phyloP scores from a whole-genome alignment of 2,329 filamentous ascomycete genomes.

The Claviceps paspali region DNA sequence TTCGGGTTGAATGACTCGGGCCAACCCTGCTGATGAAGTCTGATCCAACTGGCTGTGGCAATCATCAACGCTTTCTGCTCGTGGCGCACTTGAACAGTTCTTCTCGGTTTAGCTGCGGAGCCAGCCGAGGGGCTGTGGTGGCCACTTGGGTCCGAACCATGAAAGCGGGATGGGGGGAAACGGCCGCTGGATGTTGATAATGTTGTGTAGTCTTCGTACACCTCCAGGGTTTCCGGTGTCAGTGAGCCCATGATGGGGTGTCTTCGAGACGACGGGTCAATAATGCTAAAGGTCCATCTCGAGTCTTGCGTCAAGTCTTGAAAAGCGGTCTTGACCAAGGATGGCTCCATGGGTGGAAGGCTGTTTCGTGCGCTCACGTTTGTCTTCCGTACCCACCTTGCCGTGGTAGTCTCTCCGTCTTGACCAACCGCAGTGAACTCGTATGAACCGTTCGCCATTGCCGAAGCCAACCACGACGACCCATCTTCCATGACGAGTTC shows the following conservation, averaged over 20 bases:
- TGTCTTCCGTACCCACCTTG: slow-evolving; percentile 50
- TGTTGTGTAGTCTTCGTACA: slow-evolving; percentile 52
- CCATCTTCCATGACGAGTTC: slow-evolving; percentile 55
- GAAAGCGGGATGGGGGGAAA: slow-evolving; percentile 28
- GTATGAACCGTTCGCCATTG: slow-evolving; percentile 41
- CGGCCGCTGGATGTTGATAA: slow-evolving; percentile 34
- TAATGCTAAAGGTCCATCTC: slow-evolving; percentile 64
- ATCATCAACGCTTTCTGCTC: slow-evolving; percentile 23
- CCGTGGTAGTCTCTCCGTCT: slow-evolving; percentile 42
- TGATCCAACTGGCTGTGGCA: slow-evolving; percentile 23
- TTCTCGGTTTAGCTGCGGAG: slow-evolving; percentile 14
- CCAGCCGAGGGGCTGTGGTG: slow-evolving; percentile 10
- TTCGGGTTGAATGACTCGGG: slow-evolving; percentile 17
- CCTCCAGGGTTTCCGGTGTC: slow-evolving; percentile 46
- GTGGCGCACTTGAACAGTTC: slow-evolving; percentile 16
- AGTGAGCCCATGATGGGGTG: slow-evolving; percentile 63
- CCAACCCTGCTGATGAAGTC: slow-evolving; percentile 21
- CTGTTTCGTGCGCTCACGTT: slow-evolving; percentile 10
- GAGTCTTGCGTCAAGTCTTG: slow-evolving; percentile 21
- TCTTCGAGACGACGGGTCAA: slow-evolving; percentile 50
- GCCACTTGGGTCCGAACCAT: slow-evolving; percentile 12
- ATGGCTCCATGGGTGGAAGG: slow-evolving; percentile 7
- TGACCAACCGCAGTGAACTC: slow-evolving; percentile 49
- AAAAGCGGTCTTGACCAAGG: slow-evolving; percentile 11
- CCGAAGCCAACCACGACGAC: slow-evolving; percentile 38